Conservation (phyloP, 805 yeast genomes). For the Zygosaccharomyces kombuchaensis region DNA sequence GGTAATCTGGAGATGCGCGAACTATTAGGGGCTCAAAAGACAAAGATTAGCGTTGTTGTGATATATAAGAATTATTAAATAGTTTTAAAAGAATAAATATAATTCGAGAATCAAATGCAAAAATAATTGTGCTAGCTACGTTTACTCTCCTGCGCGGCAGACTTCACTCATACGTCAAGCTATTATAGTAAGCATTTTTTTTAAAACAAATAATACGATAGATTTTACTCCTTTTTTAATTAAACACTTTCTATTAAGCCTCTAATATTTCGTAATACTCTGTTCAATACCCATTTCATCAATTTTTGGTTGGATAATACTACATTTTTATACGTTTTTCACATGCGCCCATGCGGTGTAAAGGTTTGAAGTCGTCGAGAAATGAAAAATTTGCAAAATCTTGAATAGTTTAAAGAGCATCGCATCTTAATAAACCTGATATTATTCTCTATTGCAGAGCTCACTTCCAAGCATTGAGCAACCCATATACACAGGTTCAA, state of each 20-base stretch:
- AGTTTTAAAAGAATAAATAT: neutral
- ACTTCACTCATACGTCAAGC: too few species aligned
- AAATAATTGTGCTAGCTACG: too few species aligned
- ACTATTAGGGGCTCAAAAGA: neutral
- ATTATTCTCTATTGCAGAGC: neutral
- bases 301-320: neutral
- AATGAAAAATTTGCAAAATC: conserved; percentile 1
- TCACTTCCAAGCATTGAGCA: neutral
- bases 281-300: too few species aligned
- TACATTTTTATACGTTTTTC: neutral
- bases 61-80: too few species aligned
- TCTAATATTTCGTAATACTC: too few species aligned
- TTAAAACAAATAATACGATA: too few species aligned
- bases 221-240: too few species aligned
- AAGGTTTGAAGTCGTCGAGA: neutral
- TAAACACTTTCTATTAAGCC: too few species aligned
- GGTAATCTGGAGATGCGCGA: too few species aligned
- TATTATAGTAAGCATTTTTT: too few species aligned
- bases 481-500: conserved; percentile 1
- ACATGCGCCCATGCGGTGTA: neutral
- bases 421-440: neutral
- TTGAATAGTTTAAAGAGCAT: conserved; percentile 1
- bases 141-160: too few species aligned
- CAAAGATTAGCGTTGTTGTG: neutral
- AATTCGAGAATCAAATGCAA: too few species aligned